Base-by-base conservation (phyloP, 371 early-diverging fungal genomes). In the Mucor lusitanicus region DNA sequence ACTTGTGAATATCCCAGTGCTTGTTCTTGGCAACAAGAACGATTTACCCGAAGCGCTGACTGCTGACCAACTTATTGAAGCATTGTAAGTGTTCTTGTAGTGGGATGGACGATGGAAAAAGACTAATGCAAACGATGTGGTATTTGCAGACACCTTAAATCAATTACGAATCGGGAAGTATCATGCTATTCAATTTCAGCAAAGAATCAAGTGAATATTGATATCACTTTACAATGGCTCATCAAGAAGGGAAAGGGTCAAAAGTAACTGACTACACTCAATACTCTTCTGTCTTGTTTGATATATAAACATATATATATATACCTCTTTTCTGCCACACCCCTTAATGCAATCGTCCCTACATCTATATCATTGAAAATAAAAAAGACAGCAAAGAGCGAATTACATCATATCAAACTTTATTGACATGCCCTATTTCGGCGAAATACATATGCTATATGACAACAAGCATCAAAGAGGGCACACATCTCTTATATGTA, bases 21-120 rank as follows among this genome's bases (percentile, higher is more conserved):
- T 99, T 57, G 96, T 99, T 33, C 87, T 99, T 28, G 99, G 98
- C n/a, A 99, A 99, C 80, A 99, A 99, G 88, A 99, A 98, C 74
- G 99, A 99, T 81, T 79, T 98, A 68, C 89, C 91, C n/a, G 90
- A 87, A 15, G 95, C 98, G 27, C 78, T 97, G 67, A 87, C 88
- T 3, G 97, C 94, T 2, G 96, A 98, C 19, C 88, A 97, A 72
- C 82, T 99, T 42, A 95, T 99, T 63, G 96, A 99, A 62, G 87
- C 82, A 66, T 79, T 98, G 91, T 92, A 85, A 67, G 91, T 81
- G 9, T 55, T 46, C 17, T 23, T 28, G 27, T 50, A 44, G 59
- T 33, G 37, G 11, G 6, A 17, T 46, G 8, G 11, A 46, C 21
- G n/a, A 3, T 46, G 11, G 7, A 46, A 46, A 19, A 46, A 21